These are phyloP conservation scores for Aphanomyces invadans DNA, from an alignment of 352 stramenopile species.

Conservation along the genomic window DNA sequence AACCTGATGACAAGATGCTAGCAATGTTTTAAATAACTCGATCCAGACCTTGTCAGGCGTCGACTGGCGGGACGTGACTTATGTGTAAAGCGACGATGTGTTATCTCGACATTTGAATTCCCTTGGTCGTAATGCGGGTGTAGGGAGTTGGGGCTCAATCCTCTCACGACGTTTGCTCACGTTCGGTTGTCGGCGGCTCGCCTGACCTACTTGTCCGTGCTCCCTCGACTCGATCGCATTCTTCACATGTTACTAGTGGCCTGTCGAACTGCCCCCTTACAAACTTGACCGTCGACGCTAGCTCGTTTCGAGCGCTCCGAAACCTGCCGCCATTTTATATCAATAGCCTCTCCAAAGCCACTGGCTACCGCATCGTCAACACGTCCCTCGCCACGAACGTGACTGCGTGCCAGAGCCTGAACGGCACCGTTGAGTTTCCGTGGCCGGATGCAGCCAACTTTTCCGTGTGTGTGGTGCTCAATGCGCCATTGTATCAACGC, in stretches of 20 bases:
- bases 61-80: neutral
- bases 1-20: too few species aligned
- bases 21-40: neutral
- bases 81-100: neutral
- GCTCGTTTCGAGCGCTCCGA: neutral
- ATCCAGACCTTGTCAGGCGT: neutral
- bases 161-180: neutral
- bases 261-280: too few species aligned
- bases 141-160: neutral
- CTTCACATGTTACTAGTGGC: neutral
- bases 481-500: too few species aligned
- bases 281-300: neutral
- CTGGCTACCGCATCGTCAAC: neutral
- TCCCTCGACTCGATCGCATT: too few species aligned
- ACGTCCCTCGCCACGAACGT: neutral
- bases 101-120: too few species aligned
- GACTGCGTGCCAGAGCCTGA: neutral
- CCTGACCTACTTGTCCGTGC: neutral
- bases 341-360: neutral
- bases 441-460: neutral
- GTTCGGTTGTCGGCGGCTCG: neutral
- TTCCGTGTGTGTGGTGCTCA: neutral
- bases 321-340: neutral
- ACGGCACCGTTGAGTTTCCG: neutral
- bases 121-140: too few species aligned